phyloP scores from a whole-genome alignment of 768 basidiomycete genomes.

The Baorangia bicolor region DNA sequence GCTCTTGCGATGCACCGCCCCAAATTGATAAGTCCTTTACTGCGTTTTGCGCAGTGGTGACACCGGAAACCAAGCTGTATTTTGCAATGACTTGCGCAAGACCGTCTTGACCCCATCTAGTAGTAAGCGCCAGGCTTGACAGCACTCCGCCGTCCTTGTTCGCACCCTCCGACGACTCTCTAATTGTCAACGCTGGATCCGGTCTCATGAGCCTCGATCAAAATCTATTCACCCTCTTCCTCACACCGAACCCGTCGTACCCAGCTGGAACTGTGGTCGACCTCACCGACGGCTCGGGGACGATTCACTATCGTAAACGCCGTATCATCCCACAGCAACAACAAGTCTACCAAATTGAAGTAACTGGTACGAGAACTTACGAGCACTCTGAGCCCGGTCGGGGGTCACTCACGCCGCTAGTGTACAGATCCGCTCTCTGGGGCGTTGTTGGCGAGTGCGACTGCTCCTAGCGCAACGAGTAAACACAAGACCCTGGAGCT shows the following conservation, averaged over 20 bases:
- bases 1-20: not conserved
- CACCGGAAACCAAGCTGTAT: not conserved
- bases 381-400: not conserved
- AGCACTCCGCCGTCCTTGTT: not conserved
- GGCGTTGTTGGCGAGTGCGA: constrained; percentile 66
- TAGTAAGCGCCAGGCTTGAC: not conserved
- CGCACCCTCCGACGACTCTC: not conserved
- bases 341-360: constrained; percentile 57
- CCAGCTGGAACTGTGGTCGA: constrained; percentile 55
- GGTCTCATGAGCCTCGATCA: constrained; percentile 73
- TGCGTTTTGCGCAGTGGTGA: not conserved
- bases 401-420: not conserved
- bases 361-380: constrained; percentile 52
- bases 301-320: constrained; percentile 70
- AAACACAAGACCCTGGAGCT: constrained; percentile 77
- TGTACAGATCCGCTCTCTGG: constrained; percentile 74
- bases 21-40: not conserved
- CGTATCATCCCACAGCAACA: constrained; percentile 44
- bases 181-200: not conserved
- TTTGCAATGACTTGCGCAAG: not conserved
- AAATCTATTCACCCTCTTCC: constrained; percentile 78
- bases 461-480: constrained; percentile 59
- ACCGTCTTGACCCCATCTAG: not conserved
- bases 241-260: constrained; percentile 59
- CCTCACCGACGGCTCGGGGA: constrained; percentile 64